A percentile compares a stretch with the other conserved stretches of the same genome.
Evolutionary conservation across 305 asterid species (phyloP).

Genomic region (Solanum hybrid): DNA sequence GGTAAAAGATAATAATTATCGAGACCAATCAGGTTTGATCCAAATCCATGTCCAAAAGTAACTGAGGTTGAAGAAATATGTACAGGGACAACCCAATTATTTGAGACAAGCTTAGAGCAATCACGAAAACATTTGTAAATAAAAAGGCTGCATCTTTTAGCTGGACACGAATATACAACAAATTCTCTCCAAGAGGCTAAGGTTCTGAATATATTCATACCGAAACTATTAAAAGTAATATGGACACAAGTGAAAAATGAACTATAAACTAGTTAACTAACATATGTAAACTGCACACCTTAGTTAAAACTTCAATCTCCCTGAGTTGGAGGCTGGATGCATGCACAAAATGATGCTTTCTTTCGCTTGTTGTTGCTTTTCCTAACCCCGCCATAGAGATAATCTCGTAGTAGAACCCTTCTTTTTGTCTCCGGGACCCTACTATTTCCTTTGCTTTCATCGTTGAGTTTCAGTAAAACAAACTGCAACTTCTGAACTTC

Average conservation of each 20-base stretch:
- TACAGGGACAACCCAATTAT: background rate
- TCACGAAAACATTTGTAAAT: background rate
- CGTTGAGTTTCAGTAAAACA: slow-evolving; percentile 60
- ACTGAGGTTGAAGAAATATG: background rate
- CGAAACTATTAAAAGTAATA: background rate
- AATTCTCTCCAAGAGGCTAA: background rate
- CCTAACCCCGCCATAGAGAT: slow-evolving; percentile 51
- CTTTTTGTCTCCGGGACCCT: slow-evolving; percentile 42
- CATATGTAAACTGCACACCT: background rate
- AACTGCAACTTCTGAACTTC: slow-evolving; percentile 89
- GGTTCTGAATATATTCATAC: background rate
- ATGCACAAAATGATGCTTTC: slow-evolving; percentile 56
- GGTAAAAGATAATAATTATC: background rate
- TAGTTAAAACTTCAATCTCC: slow-evolving; percentile 37
- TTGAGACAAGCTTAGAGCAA: background rate
- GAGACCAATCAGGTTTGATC: background rate
- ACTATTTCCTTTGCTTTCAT: slow-evolving; percentile 29
- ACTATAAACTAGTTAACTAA: background rate
- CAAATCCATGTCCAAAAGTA: background rate
- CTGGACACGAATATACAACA: background rate
- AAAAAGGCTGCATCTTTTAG: background rate
- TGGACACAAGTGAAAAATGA: background rate
- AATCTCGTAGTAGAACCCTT: slow-evolving; percentile 60
- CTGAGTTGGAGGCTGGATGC: slow-evolving; percentile 64
- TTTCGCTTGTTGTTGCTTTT: slow-evolving; percentile 42